Base-by-base conservation (phyloP, 2,329 filamentous ascomycete genomes). In the Alternaria solani region DNA sequence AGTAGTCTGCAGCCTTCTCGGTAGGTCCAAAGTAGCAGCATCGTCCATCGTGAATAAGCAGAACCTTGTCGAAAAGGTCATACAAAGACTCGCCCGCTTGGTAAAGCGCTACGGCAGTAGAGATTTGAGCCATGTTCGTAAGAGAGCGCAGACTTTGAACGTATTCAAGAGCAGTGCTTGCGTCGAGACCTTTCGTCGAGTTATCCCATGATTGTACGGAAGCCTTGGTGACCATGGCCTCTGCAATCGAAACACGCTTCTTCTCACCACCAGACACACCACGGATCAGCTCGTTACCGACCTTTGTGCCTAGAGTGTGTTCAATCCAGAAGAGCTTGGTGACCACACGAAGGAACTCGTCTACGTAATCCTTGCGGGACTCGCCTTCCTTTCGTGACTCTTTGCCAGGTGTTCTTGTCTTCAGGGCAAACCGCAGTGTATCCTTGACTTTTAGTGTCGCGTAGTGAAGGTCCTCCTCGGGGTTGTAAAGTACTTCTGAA, bases 401-500 rank as follows among this genome's bases (percentile, higher is more conserved):
- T 53, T 89, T 86, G 1, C 87, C 85, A 0, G 91, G 90, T 0
- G 90, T 91, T 52, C 89, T 83, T 1, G 88, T 87, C 51, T 88
- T 86, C 1, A 91, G 84, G 0, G 91, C 91, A 72, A 94, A 94
- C 51, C 87, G 84, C 0, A 94, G 81, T 0, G 91, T 94, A 65
- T 92, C 85, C 1, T 89, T 87, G 11, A 94, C 90, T 0, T 89
- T 92, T 23, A 95, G 80, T n/a, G 91, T 89, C 0, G 91, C 88
- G 64, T 93, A 94, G 73, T 94, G 91, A 28, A 89, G 84, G 73
- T 93, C 90, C 28, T 89, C 87, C 78, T 94, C 91, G 14, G 92
- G 89, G 67, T 92, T 93, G 75, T 94, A 94, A 12, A 92, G 82
- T 1, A 89, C 74, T 75, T 88, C 88, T 41, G 88, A 88, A 59